These are phyloP conservation scores for Neltuma alba DNA, from an alignment of 306 rosid genomes.

Conservation along the genomic window DNA sequence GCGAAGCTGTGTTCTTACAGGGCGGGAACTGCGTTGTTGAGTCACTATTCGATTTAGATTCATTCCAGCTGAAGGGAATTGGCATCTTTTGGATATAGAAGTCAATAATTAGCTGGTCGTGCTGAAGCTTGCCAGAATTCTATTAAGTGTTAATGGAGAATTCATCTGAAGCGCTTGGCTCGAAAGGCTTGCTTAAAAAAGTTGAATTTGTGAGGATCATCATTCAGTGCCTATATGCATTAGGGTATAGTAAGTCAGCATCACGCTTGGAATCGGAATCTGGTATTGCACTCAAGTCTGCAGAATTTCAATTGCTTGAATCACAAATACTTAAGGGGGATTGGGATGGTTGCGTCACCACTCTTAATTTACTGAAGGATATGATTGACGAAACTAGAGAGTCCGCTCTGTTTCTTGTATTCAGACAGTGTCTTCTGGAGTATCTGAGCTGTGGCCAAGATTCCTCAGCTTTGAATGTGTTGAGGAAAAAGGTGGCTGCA, in stretches of 20 bases:
- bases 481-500: conserved; percentile 60
- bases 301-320: conserved; percentile 61
- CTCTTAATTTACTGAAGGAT: conserved; percentile 53
- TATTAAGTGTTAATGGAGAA: conserved; percentile 60
- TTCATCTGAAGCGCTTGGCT: conserved; percentile 53
- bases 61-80: conserved; percentile 21
- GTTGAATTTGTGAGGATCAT: conserved; percentile 74
- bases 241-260: conserved; percentile 71
- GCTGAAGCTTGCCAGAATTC: conserved; percentile 19
- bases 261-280: conserved; percentile 77
- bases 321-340: conserved; percentile 60
- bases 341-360: conserved; percentile 62
- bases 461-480: conserved; percentile 61
- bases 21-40: conserved; percentile 15
- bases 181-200: conserved; percentile 62
- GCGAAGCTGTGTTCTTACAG: not conserved
- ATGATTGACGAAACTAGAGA: conserved; percentile 59
- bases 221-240: conserved; percentile 68
- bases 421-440: conserved; percentile 71
- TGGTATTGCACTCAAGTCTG: conserved; percentile 59
- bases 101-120: conserved; percentile 8
- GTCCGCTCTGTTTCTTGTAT: conserved; percentile 67
- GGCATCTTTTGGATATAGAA: not conserved
- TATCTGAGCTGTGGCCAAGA: conserved; percentile 61
- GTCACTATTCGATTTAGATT: not conserved